phyloP scores from a whole-genome alignment of 345 rosid species.

The Stellera chamaejasme region DNA sequence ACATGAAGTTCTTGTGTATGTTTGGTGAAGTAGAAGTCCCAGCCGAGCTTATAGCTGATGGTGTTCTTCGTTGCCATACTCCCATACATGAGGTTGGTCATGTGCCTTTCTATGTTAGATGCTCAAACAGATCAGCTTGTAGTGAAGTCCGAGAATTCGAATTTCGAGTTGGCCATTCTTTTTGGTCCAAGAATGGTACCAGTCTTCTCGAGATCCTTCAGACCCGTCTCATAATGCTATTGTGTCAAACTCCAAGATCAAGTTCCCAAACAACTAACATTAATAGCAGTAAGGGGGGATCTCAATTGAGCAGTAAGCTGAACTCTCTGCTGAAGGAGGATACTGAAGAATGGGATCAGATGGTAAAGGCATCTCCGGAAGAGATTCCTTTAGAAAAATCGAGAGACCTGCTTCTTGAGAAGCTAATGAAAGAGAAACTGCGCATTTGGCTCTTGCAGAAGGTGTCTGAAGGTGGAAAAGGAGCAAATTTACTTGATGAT shows the following conservation, averaged over 20 bases:
- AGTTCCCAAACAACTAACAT: conserved; percentile 15
- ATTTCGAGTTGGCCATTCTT: conserved; percentile 32
- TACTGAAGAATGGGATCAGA: conserved; percentile 46
- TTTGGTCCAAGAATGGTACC: conserved; percentile 19
- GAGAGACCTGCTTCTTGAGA: conserved; percentile 49
- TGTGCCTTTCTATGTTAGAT: conserved; percentile 85
- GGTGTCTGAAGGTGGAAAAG: conserved; percentile 80
- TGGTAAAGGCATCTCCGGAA: conserved; percentile 24
- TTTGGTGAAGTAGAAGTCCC: conserved; percentile 98
- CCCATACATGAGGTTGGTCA: conserved; percentile 62
- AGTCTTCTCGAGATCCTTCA: conserved; percentile 35
- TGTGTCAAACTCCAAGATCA: conserved; percentile 36
- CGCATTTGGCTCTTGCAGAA: conserved; percentile 72
- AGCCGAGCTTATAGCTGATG: conserved; percentile 73
- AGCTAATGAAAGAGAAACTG: conserved; percentile 71
- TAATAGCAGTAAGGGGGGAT: conserved; percentile 21
- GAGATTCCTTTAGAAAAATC: conserved; percentile 33
- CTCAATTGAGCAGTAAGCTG: conserved; percentile 50
- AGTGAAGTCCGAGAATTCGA: conserved; percentile 97
- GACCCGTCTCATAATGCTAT: conserved; percentile 48
- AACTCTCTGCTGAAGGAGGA: conserved; percentile 59
- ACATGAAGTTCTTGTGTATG: conserved; percentile 80
- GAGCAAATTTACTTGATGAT: conserved; percentile 71
- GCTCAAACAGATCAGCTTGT: conserved; percentile 91
- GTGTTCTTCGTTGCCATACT: conserved; percentile 63